Conservation (phyloP, 2,329 filamentous ascomycete species). For the Monosporascus sp. region DNA sequence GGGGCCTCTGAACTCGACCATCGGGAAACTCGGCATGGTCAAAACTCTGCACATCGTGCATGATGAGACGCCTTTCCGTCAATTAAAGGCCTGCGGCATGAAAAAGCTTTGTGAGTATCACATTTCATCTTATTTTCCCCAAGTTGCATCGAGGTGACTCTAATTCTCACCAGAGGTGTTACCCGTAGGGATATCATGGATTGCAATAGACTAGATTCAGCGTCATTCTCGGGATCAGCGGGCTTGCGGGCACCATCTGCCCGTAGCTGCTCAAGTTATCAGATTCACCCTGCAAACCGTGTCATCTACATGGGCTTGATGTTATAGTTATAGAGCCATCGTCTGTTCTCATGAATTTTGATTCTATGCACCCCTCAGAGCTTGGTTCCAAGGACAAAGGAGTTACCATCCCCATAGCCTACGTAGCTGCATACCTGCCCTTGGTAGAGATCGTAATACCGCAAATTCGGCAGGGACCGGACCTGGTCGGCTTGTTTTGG, state of each 20-base stretch:
- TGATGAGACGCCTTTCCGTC: not conserved
- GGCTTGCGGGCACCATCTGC: not conserved
- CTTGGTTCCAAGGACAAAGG: not conserved
- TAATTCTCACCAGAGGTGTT: not conserved
- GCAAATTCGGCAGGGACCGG: too few species aligned
- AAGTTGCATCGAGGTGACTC: not conserved
- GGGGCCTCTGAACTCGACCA: not conserved
- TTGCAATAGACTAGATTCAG: not conserved
- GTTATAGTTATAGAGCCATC: not conserved
- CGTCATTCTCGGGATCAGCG: not conserved
- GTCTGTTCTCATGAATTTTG: not conserved
- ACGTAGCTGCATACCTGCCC: not conserved
- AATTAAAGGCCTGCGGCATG: not conserved
- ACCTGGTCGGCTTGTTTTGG: too few species aligned
- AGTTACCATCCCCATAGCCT: not conserved
- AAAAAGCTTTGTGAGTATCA: not conserved
- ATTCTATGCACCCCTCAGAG: not conserved
- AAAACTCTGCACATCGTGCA: not conserved
- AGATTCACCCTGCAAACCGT: not conserved
- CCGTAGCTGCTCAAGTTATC: not conserved
- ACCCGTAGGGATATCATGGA: not conserved
- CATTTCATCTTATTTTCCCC: not conserved
- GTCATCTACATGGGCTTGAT: not conserved
- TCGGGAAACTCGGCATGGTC: not conserved
- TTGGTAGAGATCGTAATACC: not conserved